Conservation (phyloP, 352 stramenopile species). For the Globisporangium parvum region DNA sequence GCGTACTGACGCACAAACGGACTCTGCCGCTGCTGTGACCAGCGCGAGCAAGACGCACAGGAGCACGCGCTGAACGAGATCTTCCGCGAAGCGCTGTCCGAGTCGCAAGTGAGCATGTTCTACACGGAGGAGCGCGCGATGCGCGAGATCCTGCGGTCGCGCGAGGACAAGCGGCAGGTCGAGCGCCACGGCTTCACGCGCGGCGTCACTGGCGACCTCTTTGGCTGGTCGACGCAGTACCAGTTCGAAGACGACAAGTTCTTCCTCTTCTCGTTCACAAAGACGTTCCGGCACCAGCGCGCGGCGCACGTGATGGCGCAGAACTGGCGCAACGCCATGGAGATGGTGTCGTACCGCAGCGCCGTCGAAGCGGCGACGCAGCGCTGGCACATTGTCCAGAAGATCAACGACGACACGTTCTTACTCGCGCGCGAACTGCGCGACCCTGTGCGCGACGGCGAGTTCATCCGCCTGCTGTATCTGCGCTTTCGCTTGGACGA, state of each 20-base stretch:
- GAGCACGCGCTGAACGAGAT: constrained; percentile 21
- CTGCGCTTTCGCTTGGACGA: constrained; percentile 37
- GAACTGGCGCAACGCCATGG: constrained; percentile 40
- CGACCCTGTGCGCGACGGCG: constrained; percentile 28
- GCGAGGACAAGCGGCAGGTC: constrained; percentile 24
- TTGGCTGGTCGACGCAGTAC: constrained; percentile 42
- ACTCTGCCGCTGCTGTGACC: no score
- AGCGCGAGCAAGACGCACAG: constrained; percentile 24
- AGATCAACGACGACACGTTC: constrained; percentile 56
- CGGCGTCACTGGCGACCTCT: constrained; percentile 25
- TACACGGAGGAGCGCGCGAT: constrained; percentile 26
- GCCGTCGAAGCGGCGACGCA: constrained; percentile 25
- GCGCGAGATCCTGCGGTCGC: constrained; percentile 36
- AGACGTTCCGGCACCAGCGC: constrained; percentile 30
- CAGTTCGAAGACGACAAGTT: constrained; percentile 22
- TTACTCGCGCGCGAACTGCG: constrained; percentile 29
- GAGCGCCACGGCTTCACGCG: constrained; percentile 31
- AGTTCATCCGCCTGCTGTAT: constrained; percentile 14
- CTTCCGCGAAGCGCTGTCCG: constrained; percentile 15
- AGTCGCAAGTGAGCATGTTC: constrained; percentile 3
- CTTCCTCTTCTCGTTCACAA: constrained; percentile 42
- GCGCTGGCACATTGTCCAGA: constrained; percentile 30
- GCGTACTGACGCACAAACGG: no score
- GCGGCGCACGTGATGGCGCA: constrained; percentile 30
- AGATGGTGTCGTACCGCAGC: constrained; percentile 38